These are phyloP conservation scores for Cyathus pygmaeus DNA, from an alignment of 1,284 basidiomycete genomes.

Conservation along the genomic window DNA sequence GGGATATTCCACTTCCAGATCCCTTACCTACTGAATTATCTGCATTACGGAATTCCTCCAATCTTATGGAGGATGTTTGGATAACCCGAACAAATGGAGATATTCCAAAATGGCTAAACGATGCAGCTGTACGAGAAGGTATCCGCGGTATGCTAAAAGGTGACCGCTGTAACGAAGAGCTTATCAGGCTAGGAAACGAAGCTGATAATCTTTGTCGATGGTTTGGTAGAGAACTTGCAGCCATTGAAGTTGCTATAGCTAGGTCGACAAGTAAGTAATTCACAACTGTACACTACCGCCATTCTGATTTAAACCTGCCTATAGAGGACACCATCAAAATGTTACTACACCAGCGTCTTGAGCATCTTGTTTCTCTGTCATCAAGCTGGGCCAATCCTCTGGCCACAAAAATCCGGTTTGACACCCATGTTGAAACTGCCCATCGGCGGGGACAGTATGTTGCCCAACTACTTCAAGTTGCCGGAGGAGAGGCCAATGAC, in stretches of 20 bases:
- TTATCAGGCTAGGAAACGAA: constrained; percentile 18
- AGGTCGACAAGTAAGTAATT: constrained; percentile 12
- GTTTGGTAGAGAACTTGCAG: constrained; percentile 26
- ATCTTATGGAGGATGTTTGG: constrained; percentile 53
- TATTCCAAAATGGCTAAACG: constrained; percentile 45
- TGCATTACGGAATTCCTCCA: constrained; percentile 33
- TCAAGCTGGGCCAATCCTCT: constrained; percentile 11
- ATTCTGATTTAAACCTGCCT: neutral
- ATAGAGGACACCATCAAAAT: neutral
- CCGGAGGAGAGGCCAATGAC: neutral
- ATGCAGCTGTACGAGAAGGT: constrained; percentile 36
- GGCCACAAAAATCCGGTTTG: constrained; percentile 9
- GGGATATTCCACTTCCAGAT: constrained; percentile 42
- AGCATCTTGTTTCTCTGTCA: constrained; percentile 12
- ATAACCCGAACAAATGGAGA: constrained; percentile 23
- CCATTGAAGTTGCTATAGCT: constrained; percentile 19
- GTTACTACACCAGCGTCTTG: neutral
- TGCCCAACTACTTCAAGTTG: no score
- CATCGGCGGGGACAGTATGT: neutral
- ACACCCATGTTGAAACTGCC: constrained; percentile 3
- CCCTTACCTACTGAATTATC: constrained; percentile 38
- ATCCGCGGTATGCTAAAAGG: constrained; percentile 39
- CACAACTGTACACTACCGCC: neutral
- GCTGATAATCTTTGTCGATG: constrained; percentile 33
- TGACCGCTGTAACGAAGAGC: constrained; percentile 39